Evolutionary conservation across 768 basidiomycete species (phyloP).

Genomic region (Hericium erinaceus): DNA sequence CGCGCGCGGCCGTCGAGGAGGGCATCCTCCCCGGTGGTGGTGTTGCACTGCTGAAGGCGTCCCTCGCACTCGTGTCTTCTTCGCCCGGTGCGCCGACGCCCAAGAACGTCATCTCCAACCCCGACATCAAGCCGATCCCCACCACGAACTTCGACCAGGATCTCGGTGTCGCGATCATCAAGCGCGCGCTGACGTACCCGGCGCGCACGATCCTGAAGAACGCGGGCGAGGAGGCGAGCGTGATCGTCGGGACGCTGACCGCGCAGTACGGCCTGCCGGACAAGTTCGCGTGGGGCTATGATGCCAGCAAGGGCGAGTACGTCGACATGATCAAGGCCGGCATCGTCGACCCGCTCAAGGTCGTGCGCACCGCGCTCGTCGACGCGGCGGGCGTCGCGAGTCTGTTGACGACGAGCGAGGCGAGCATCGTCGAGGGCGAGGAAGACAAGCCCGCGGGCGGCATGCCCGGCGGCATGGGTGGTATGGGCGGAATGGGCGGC

Average conservation of each 20-base stretch:
- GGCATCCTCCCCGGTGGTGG: slow-evolving; percentile 97
- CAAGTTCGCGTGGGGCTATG: slow-evolving; percentile 83
- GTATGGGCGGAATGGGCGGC: slow-evolving; percentile 54
- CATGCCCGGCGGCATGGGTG: slow-evolving; percentile 31
- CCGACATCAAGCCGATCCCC: slow-evolving; percentile 57
- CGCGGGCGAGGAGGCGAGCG: slow-evolving; percentile 88
- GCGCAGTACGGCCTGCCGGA: slow-evolving; percentile 59
- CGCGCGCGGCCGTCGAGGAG: slow-evolving; percentile 95
- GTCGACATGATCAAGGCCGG: slow-evolving; percentile 91
- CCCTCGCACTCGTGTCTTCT: slow-evolving; percentile 51
- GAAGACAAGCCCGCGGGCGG: slow-evolving; percentile 59
- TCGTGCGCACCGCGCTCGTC: slow-evolving; percentile 85
- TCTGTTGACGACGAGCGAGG: slow-evolving; percentile 88
- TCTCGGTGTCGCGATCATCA: slow-evolving; percentile 89
- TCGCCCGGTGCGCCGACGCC: slow-evolving; percentile 17
- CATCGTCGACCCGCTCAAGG: slow-evolving; percentile 94
- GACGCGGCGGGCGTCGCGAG: slow-evolving; percentile 93
- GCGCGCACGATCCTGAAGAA: slow-evolving; percentile 85
- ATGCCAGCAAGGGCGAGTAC: slow-evolving; percentile 86
- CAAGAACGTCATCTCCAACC: slow-evolving; percentile 28
- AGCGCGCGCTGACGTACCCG: slow-evolving; percentile 75
- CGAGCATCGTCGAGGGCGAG: slow-evolving; percentile 84
- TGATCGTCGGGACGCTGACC: slow-evolving; percentile 85
- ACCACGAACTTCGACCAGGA: slow-evolving; percentile 95
- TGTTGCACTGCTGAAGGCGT: slow-evolving; percentile 84